Conservation (phyloP, 306 rosid genomes). For the Rubus parviflorus region DNA sequence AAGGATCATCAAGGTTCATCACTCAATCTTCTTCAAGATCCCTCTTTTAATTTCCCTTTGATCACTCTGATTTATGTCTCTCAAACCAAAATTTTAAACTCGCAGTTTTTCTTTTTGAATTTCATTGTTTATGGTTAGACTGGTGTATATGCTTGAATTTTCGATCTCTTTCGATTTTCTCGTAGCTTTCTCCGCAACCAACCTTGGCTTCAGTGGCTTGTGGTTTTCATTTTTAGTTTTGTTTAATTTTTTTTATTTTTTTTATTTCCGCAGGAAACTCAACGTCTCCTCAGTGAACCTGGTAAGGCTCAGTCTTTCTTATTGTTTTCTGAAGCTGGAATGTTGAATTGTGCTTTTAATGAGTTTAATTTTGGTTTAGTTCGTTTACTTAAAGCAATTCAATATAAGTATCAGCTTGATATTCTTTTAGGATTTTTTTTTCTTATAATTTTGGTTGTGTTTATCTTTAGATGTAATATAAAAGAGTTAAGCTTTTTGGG, state of each 20-base stretch:
- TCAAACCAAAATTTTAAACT: background rate
- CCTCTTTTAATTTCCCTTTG: constrained; percentile 39
- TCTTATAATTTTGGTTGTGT: background rate
- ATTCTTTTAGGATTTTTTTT: background rate
- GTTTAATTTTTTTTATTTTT: constrained; percentile 15
- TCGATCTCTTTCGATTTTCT: background rate
- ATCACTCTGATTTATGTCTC: constrained; percentile 21
- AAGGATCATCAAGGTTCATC: constrained; percentile 69
- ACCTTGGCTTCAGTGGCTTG: background rate
- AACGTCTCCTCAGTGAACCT: constrained; percentile 98
- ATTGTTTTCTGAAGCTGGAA: background rate
- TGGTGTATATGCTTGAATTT: background rate
- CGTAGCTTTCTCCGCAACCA: constrained; percentile 19
- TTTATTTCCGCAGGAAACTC: constrained; percentile 75
- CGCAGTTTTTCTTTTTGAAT: background rate
- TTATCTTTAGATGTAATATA: background rate
- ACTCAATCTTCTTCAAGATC: constrained; percentile 42
- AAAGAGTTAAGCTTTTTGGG: background rate
- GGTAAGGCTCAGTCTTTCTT: constrained; percentile 45
- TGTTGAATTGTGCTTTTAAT: constrained; percentile 19
- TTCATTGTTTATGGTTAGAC: background rate
- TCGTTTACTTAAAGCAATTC: background rate
- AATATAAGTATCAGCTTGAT: background rate
- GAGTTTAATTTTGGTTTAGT: background rate
- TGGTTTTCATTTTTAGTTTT: constrained; percentile 11